phyloP scores from a whole-genome alignment of 768 basidiomycete genomes.

The Tricholoma sp. region DNA sequence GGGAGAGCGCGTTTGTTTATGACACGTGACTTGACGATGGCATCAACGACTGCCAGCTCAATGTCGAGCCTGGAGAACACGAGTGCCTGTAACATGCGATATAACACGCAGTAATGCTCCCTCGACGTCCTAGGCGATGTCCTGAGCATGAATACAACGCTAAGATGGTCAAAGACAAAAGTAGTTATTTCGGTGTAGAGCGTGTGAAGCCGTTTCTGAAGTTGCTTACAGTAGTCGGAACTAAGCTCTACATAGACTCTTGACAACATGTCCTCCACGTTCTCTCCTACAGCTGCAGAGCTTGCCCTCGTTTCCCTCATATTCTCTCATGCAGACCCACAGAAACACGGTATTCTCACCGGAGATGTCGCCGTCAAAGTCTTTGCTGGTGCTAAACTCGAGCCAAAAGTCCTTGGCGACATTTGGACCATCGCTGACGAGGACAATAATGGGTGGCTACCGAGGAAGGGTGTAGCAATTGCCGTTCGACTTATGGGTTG shows the following conservation, averaged over 20 bases:
- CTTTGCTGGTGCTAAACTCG: conserved; percentile 78
- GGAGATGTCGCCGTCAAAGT: conserved; percentile 89
- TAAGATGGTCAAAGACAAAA: background rate
- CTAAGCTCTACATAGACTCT: background rate
- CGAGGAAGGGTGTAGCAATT: conserved; percentile 80
- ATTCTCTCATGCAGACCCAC: conserved; percentile 66
- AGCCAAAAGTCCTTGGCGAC: conserved; percentile 76
- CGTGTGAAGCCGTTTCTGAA: conserved; percentile 1
- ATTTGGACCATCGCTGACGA: conserved; percentile 93
- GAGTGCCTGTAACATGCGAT: background rate
- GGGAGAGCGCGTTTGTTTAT: background rate
- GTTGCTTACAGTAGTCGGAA: background rate
- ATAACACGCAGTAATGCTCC: background rate
- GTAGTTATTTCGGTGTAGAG: background rate
- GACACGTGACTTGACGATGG: background rate
- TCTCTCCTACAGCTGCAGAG: conserved; percentile 44
- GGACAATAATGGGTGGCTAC: conserved; percentile 89
- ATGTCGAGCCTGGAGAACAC: background rate
- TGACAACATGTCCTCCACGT: conserved; percentile 36
- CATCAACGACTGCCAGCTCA: too few species aligned
- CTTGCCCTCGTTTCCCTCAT: conserved; percentile 65
- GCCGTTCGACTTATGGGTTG: conserved; percentile 90
- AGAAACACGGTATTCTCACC: conserved; percentile 79
- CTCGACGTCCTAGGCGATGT: background rate
- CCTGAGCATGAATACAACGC: background rate